phyloP scores from a whole-genome alignment of 1,139 yeast genomes.

The Sporopachydermia cereana region DNA sequence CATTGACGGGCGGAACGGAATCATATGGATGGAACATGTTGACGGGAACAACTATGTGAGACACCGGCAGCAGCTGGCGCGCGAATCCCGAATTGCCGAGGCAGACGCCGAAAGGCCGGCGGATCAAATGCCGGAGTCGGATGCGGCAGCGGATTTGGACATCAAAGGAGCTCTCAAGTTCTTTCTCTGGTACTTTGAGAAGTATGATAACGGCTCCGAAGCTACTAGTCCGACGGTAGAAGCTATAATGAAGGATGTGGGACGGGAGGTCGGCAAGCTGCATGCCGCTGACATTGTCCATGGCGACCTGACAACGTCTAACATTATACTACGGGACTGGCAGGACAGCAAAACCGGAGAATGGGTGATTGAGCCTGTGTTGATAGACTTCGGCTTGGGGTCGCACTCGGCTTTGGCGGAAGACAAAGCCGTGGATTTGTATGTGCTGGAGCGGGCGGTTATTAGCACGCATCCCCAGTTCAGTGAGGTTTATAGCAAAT shows the following conservation, averaged over 20 bases:
- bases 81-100: slow-evolving; percentile 57
- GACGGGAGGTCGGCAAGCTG: slow-evolving; percentile 55
- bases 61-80: slow-evolving; percentile 45
- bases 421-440: slow-evolving; percentile 92
- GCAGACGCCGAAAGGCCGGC: slow-evolving; percentile 72
- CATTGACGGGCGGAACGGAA: slow-evolving; percentile 66
- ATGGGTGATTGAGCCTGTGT: slow-evolving; percentile 30
- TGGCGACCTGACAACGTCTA: slow-evolving; percentile 92
- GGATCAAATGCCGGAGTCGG: slow-evolving; percentile 76
- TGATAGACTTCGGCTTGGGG: slow-evolving; percentile 85
- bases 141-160: slow-evolving; percentile 32
- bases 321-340: slow-evolving; percentile 43
- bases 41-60: slow-evolving; percentile 27
- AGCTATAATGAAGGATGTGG: slow-evolving; percentile 40
- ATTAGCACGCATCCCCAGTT: slow-evolving; percentile 78
- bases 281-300: slow-evolving; percentile 78
- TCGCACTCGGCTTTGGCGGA: slow-evolving; percentile 71
- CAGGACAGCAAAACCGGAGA: slow-evolving; percentile 10
- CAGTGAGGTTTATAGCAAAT: slow-evolving; percentile 49
- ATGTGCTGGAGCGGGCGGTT: slow-evolving; percentile 87
- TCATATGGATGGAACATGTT: slow-evolving; percentile 81
- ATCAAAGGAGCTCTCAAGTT: slow-evolving; percentile 48
- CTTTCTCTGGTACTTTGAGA: slow-evolving; percentile 57
- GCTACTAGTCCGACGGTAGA: slow-evolving; percentile 28
- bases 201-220: slow-evolving; percentile 6